Percentiles rank a stretch among this genome's conserved stretches.
Evolutionary conservation across 495 filamentous ascomycete species (phyloP).

Genomic region (Hypoxylon lienhwacheense): DNA sequence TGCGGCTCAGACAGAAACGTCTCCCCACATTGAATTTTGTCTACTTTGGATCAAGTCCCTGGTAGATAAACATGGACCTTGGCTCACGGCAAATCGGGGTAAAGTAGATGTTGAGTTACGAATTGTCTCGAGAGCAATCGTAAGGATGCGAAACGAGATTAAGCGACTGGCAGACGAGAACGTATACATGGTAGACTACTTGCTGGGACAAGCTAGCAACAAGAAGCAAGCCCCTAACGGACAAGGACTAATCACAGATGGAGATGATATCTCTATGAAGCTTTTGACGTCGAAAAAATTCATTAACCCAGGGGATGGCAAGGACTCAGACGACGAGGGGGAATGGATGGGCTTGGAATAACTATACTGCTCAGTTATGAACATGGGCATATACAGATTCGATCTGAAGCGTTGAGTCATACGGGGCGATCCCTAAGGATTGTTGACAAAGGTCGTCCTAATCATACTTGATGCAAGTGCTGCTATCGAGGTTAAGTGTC

Average conservation of each 20-base stretch:
- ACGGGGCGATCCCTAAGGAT: neutral
- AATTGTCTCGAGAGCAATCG: conserved; percentile 72
- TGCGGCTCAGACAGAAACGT: conserved; percentile 83
- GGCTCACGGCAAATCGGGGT: conserved; percentile 74
- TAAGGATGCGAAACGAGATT: conserved; percentile 73
- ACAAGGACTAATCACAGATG: conserved; percentile 13
- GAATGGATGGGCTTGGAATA: conserved; percentile 62
- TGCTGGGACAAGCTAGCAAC: conserved; percentile 52
- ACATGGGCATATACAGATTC: neutral
- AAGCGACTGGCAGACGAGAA: conserved; percentile 83
- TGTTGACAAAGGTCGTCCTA: no score
- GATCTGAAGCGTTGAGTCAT: neutral
- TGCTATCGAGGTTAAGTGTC: no score
- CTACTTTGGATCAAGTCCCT: conserved; percentile 89
- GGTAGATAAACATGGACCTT: conserved; percentile 76
- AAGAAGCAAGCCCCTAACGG: conserved; percentile 17
- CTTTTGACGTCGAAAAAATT: conserved; percentile 35
- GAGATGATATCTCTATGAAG: conserved; percentile 19
- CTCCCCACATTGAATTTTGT: conserved; percentile 91
- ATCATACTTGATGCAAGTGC: no score
- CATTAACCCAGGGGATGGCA: conserved; percentile 36
- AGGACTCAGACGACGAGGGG: conserved; percentile 41
- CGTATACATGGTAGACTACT: conserved; percentile 79
- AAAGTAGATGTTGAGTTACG: conserved; percentile 81
- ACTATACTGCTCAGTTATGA: neutral